A percentile compares a stretch with the other conserved stretches of the same genome.
Evolutionary conservation across 257 asterid genomes (phyloP).

Genomic region (Penstemon barbatus): DNA sequence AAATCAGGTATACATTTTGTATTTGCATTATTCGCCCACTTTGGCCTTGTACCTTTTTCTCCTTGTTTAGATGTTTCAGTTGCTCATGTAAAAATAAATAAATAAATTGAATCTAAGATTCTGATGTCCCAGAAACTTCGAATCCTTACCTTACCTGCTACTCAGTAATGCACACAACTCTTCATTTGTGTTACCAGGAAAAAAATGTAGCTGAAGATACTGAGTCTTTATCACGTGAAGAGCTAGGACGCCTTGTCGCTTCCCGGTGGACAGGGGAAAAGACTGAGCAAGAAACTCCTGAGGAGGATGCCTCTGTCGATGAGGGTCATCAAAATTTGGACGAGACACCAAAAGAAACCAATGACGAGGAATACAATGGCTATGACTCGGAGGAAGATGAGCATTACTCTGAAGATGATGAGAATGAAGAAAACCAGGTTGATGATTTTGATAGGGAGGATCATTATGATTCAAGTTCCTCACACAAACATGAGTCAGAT

Average conservation of each 20-base stretch:
- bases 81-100: constrained; percentile 6
- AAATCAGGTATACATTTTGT: constrained; percentile 45
- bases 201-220: constrained; percentile 44
- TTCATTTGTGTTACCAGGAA: constrained; percentile 48
- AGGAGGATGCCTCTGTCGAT: constrained; percentile 48
- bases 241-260: constrained; percentile 87
- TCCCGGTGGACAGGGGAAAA: constrained; percentile 94
- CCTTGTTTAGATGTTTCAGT: constrained; percentile 7
- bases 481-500: constrained; percentile 60
- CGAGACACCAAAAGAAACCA: constrained; percentile 44
- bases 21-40: constrained; percentile 6
- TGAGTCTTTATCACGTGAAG: constrained; percentile 84
- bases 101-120: constrained; percentile 17
- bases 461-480: constrained; percentile 67
- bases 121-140: constrained; percentile 22
- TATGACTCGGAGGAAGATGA: constrained; percentile 76
- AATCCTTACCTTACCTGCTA: constrained; percentile 21
- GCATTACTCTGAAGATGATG: constrained; percentile 56
- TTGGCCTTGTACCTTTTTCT: constrained; percentile 9
- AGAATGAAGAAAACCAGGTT: constrained; percentile 40
- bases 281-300: constrained; percentile 45
- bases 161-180: constrained; percentile 14
- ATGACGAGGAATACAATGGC: constrained; percentile 59
- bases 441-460: constrained; percentile 61
- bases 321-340: constrained; percentile 47